phyloP scores from a whole-genome alignment of 2,329 filamentous ascomycete genomes.

The Aspergillus calidoustus region DNA sequence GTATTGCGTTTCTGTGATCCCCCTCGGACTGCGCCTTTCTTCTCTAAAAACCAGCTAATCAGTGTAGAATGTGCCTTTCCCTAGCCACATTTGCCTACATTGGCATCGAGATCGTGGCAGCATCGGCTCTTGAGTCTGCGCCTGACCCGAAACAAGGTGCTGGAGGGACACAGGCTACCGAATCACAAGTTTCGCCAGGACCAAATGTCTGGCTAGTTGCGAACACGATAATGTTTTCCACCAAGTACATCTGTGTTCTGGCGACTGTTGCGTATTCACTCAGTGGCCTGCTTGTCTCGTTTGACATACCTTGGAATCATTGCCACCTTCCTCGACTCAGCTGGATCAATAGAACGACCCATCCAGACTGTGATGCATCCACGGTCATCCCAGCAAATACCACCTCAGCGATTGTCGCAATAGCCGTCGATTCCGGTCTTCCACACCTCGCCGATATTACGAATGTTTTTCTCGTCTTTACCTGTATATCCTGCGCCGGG shows the following conservation, averaged over 20 bases:
- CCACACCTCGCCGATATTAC: neutral
- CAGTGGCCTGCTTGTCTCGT: neutral
- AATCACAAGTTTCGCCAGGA: neutral
- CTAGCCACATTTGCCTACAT: constrained; percentile 4
- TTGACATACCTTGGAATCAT: constrained; percentile 1
- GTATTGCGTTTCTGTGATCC: constrained; percentile 3
- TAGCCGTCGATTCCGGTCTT: neutral
- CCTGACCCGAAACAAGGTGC: neutral
- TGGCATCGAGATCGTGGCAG: constrained; percentile 1
- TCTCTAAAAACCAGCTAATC: neutral
- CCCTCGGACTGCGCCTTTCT: neutral
- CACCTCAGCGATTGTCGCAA: constrained; percentile 5
- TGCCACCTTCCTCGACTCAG: constrained; percentile 6
- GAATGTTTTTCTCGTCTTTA: constrained; percentile 5
- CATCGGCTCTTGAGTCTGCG: neutral
- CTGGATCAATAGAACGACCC: neutral
- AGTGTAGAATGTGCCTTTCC: neutral
- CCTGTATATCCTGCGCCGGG: constrained; percentile 1
- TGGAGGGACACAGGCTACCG: neutral
- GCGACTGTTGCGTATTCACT: constrained; percentile 2
- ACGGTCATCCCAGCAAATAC: neutral
- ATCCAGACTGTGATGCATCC: neutral
- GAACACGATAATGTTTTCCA: constrained; percentile 4
- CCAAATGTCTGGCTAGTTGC: neutral
- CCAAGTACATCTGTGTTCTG: neutral